A percentile compares a stretch with the other conserved stretches of the same genome.
Conservation (phyloP, 208 protist species). For the Acanthamoeba lenticulata region DNA sequence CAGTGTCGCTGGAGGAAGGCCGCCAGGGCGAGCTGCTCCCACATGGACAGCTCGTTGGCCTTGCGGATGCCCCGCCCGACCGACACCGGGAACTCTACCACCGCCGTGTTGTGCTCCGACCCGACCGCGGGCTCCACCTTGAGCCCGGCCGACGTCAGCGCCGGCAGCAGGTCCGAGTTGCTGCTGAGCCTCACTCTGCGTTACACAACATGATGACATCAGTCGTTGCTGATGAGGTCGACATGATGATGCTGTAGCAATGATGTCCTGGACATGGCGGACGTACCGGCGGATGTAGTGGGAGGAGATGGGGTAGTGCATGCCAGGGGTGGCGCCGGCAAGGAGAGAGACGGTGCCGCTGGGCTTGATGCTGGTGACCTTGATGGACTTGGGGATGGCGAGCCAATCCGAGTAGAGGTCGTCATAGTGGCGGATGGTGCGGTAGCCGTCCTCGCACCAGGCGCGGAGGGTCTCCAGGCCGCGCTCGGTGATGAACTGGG, state of each 20-base stretch:
- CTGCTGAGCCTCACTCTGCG: constrained; percentile 41
- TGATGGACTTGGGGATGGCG: constrained; percentile 88
- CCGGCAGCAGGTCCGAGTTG: constrained; percentile 46
- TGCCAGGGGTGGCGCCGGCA: constrained; percentile 88
- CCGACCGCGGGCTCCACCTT: constrained; percentile 81
- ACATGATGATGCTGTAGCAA: neutral
- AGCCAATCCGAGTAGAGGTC: constrained; percentile 80
- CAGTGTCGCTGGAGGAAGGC: constrained; percentile 89
- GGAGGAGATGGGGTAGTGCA: constrained; percentile 87
- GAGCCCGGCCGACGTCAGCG: constrained; percentile 80
- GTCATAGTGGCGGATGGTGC: constrained; percentile 81
- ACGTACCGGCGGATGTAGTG: constrained; percentile 87
- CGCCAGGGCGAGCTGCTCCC: constrained; percentile 89
- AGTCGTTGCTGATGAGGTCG: no score
- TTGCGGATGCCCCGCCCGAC: constrained; percentile 82
- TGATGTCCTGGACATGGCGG: neutral
- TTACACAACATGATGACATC: neutral
- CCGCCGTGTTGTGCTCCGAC: constrained; percentile 74
- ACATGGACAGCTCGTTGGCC: constrained; percentile 85
- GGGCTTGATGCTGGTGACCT: constrained; percentile 89
- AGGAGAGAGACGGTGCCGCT: constrained; percentile 89
- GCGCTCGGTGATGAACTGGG: constrained; percentile 84
- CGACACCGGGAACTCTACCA: constrained; percentile 88
- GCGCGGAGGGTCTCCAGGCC: neutral
- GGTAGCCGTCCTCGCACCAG: constrained; percentile 82